Base-by-base conservation (phyloP, 805 yeast genomes). In the Metschnikowia sp. region DNA sequence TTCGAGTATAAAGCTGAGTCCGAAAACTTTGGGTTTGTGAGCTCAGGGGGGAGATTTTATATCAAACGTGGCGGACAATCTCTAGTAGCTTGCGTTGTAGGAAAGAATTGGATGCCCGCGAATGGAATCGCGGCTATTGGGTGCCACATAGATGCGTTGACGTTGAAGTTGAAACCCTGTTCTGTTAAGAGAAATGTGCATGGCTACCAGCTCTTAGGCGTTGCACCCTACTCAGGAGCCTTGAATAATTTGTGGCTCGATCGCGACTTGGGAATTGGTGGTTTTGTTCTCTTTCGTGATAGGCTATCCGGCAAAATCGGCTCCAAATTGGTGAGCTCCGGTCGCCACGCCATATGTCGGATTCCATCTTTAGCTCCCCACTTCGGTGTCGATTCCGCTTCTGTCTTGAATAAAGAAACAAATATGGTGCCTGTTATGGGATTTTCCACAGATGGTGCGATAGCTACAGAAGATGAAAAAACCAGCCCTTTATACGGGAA, bases 211-310 rank as follows among this genome's bases (percentile, higher is more conserved):
- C 44, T 63, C 18, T 57, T 72, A 31, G 75, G 75, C 1, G 75
- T 71, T 11, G 74, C 75, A 8, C 66, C 69, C 7, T 72, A 72
- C 48, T 68, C 74, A 2, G 74, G 75, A 2, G 54, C 66, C 2
- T 56, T 69, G 31, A 62, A 58, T 33, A 56, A 60, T 32, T 44
- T 65, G 4, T 71, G 76, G 76, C 59, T 68, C 48, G 72, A 70
- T 50, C 55, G 77, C 44, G 77, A 72, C 49, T 64, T 72, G 51
- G 76, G 75, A 3, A 52, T 72, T 34, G 76, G 74, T 5, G 77
- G 77, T 8, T 49, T 65, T 12, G 53, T 71, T 33, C 52, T 69
- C 26, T 61, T 64, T 1, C 58, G 57, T 34, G 59, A 59, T 32
- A 30, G 35, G 13, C 18, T 36, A 4, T 50, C 50, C 22, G 68